These are phyloP conservation scores for Thielaviopsis cerberus DNA, from an alignment of 2,329 filamentous ascomycete species.

Conservation along the genomic window DNA sequence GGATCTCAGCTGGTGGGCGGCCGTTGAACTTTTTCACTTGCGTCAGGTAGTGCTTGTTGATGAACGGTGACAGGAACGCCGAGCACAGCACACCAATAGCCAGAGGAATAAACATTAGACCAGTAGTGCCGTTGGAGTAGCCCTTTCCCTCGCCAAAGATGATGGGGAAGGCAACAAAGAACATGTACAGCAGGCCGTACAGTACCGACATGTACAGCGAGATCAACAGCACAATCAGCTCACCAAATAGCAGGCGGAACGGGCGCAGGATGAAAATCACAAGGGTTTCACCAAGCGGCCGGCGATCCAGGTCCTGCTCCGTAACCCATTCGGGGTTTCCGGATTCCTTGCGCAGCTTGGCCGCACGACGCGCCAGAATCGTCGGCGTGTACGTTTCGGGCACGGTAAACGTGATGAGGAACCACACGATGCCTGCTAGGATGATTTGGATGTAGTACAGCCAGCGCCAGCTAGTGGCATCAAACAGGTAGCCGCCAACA, in stretches of 20 bases:
- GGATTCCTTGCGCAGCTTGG: constrained; percentile 51
- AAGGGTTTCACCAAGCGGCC: constrained; percentile 49
- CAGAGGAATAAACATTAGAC: constrained; percentile 73
- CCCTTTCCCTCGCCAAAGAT: constrained; percentile 67
- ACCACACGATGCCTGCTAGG: constrained; percentile 47
- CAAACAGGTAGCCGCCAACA: constrained; percentile 56
- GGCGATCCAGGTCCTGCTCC: constrained; percentile 59
- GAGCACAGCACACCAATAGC: constrained; percentile 51
- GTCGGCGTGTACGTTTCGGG: constrained; percentile 76
- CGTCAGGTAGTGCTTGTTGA: constrained; percentile 67
- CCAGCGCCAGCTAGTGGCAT: constrained; percentile 60
- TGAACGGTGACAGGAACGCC: constrained; percentile 46
- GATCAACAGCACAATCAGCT: constrained; percentile 72
- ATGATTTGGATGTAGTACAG: constrained; percentile 79
- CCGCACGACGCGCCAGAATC: constrained; percentile 51
- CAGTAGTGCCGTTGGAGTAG: constrained; percentile 53
- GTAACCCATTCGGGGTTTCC: constrained; percentile 53
- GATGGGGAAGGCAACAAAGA: constrained; percentile 51
- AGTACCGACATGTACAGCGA: constrained; percentile 72
- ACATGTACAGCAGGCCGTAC: constrained; percentile 59
- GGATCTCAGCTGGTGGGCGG: constrained; percentile 55
- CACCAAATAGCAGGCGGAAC: constrained; percentile 67
- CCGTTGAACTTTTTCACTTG: constrained; percentile 45
- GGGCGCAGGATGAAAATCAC: constrained; percentile 61
- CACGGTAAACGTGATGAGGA: constrained; percentile 70